Conservation (phyloP, 1,284 basidiomycete genomes). For the Moniliella sp. region DNA sequence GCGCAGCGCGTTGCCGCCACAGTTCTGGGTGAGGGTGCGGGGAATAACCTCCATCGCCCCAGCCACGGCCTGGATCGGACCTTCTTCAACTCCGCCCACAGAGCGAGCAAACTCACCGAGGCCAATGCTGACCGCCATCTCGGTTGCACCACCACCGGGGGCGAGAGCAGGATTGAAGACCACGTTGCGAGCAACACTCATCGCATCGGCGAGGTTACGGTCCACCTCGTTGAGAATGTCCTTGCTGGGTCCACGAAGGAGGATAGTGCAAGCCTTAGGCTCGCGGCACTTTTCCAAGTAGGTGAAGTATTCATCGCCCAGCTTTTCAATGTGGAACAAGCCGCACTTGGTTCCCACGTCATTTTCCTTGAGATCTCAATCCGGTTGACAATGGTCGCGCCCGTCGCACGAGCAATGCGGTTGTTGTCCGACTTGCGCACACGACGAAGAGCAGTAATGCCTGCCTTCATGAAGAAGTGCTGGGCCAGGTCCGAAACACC, state of each 20-base stretch:
- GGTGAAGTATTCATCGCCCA: constrained; percentile 76
- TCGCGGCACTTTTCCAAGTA: constrained; percentile 74
- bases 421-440: constrained; percentile 98
- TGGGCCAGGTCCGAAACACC: constrained; percentile 83
- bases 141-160: constrained; percentile 84
- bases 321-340: constrained; percentile 83
- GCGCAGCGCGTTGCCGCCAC: constrained; percentile 79
- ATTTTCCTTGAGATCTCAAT: constrained; percentile 70
- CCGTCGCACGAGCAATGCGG: constrained; percentile 80
- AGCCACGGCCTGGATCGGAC: constrained; percentile 72
- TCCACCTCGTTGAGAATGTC: constrained; percentile 96
- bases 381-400: constrained; percentile 88
- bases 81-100: constrained; percentile 40
- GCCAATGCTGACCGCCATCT: constrained; percentile 86
- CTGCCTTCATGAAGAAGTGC: constrained; percentile 66
- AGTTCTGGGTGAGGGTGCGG: constrained; percentile 78
- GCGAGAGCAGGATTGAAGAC: constrained; percentile 80
- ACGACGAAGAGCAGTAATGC: constrained; percentile 74
- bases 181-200: constrained; percentile 87
- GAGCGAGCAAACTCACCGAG: constrained; percentile 58
- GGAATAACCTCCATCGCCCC: constrained; percentile 96
- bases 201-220: constrained; percentile 86
- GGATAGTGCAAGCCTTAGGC: constrained; percentile 95
- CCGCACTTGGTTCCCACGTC: constrained; percentile 85
- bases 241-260: constrained; percentile 91